Percentiles rank a stretch among this genome's conserved stretches.
Conservation (phyloP, 768 basidiomycete species). For the Russula ochroleuca region DNA sequence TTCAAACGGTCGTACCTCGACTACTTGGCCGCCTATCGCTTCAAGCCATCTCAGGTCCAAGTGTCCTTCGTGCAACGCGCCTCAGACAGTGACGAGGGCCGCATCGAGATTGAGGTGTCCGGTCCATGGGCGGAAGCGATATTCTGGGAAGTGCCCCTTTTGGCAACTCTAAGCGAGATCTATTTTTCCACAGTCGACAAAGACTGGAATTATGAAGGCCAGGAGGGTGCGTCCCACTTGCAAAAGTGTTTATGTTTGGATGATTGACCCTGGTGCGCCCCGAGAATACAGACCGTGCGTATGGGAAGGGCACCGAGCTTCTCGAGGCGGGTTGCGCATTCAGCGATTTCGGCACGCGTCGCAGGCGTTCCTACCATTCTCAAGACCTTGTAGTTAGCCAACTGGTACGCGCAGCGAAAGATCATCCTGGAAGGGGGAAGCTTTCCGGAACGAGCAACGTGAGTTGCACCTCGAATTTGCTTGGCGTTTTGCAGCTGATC, state of each 20-base stretch:
- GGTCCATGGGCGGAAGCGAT: constrained; percentile 84
- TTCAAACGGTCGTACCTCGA: constrained; percentile 68
- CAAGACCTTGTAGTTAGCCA: constrained; percentile 76
- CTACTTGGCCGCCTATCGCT: constrained; percentile 66
- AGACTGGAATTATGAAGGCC: constrained; percentile 84
- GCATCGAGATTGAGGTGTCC: constrained; percentile 63
- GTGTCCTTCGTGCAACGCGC: constrained; percentile 55
- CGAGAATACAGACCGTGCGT: constrained; percentile 56
- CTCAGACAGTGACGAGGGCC: constrained; percentile 41
- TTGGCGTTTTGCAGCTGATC: not conserved
- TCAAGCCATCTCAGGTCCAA: constrained; percentile 68
- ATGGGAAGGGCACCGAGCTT: constrained; percentile 62
- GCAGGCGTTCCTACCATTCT: constrained; percentile 64
- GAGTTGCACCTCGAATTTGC: constrained; percentile 25
- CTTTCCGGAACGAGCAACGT: constrained; percentile 92
- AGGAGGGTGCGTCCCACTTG: constrained; percentile 53
- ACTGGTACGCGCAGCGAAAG: constrained; percentile 60
- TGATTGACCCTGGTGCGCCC: not conserved
- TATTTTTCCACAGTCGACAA: constrained; percentile 73
- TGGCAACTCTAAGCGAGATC: constrained; percentile 87
- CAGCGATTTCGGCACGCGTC: constrained; percentile 84
- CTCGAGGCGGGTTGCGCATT: constrained; percentile 62
- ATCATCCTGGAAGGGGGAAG: constrained; percentile 46
- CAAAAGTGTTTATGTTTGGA: not conserved
- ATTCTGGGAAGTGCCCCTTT: constrained; percentile 93